Evolutionary conservation across 1,284 basidiomycete species (phyloP).

Genomic region (Puccinia triticina): DNA sequence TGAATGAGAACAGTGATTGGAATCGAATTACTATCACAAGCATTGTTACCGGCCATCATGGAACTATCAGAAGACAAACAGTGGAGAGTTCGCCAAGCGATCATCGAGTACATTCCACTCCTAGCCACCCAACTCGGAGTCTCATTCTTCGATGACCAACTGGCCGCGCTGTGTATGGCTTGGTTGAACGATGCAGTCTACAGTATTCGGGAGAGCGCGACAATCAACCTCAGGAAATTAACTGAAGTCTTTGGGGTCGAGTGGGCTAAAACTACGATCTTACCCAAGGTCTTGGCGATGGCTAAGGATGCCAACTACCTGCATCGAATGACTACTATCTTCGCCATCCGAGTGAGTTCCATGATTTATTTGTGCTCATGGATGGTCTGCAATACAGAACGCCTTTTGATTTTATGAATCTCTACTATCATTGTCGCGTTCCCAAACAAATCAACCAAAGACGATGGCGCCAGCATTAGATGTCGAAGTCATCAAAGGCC

Average conservation of each 20-base stretch:
- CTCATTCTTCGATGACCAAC: slow-evolving; percentile 95
- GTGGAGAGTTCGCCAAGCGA: slow-evolving; percentile 98
- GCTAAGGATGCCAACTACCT: slow-evolving; percentile 95
- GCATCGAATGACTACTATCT: slow-evolving; percentile 98
- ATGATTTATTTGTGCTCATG: neutral
- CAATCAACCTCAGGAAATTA: slow-evolving; percentile 92
- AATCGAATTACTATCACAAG: slow-evolving; percentile 91
- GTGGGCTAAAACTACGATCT: slow-evolving; percentile 91
- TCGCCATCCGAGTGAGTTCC: slow-evolving; percentile 85
- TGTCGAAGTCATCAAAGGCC: slow-evolving; percentile 78
- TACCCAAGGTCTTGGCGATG: slow-evolving; percentile 98
- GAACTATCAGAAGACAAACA: slow-evolving; percentile 99
- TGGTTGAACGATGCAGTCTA: slow-evolving; percentile 99
- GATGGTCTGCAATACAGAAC: neutral
- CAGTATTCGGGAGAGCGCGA: slow-evolving; percentile 96
- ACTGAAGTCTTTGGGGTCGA: slow-evolving; percentile 99
- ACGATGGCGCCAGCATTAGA: slow-evolving; percentile 93
- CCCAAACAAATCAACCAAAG: slow-evolving; percentile 62
- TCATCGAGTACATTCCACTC: slow-evolving; percentile 97
- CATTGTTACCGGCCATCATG: slow-evolving; percentile 94
- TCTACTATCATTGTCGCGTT: slow-evolving; percentile 32
- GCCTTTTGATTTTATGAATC: neutral
- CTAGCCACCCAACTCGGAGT: slow-evolving; percentile 96
- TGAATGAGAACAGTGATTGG: slow-evolving; percentile 76
- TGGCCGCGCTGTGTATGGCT: slow-evolving; percentile 96